phyloP scores from a whole-genome alignment of 1,284 basidiomycete genomes.

The Marasmius fiardii region DNA sequence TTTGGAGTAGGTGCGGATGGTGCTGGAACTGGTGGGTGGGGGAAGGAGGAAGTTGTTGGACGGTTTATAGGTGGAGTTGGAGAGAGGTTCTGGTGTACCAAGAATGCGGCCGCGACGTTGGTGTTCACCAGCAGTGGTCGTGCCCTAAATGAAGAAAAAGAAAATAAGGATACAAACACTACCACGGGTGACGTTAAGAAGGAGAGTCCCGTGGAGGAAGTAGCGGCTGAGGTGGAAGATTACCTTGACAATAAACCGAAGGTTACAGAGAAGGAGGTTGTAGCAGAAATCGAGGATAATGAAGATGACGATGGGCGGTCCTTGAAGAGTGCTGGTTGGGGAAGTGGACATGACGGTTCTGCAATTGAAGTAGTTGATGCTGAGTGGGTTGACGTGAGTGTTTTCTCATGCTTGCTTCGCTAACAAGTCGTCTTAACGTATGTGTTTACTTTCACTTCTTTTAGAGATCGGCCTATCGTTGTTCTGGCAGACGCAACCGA shows the following conservation, averaged over 20 bases:
- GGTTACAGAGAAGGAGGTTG: conserved; percentile 19
- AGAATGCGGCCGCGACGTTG: neutral
- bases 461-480: conserved; percentile 39
- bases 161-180: conserved; percentile 14
- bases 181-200: conserved; percentile 7
- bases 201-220: conserved; percentile 17
- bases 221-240: conserved; percentile 11
- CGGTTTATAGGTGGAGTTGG: conserved; percentile 50
- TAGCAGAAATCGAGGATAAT: conserved; percentile 24
- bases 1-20: conserved; percentile 14
- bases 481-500: conserved; percentile 58
- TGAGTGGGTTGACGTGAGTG: conserved; percentile 57
- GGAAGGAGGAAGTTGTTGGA: conserved; percentile 42
- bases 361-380: conserved; percentile 66
- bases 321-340: conserved; percentile 67
- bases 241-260: conserved; percentile 14
- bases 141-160: conserved; percentile 7
- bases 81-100: conserved; percentile 30
- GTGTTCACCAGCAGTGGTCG: neutral
- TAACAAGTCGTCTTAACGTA: conserved; percentile 8
- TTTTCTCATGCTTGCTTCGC: conserved; percentile 8
- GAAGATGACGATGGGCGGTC: conserved; percentile 51
- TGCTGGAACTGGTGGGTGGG: conserved; percentile 16
- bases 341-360: conserved; percentile 70
- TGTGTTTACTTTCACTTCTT: conserved; percentile 27